phyloP scores from a whole-genome alignment of 2,329 filamentous ascomycete genomes.

The Paecilomyces variotii region DNA sequence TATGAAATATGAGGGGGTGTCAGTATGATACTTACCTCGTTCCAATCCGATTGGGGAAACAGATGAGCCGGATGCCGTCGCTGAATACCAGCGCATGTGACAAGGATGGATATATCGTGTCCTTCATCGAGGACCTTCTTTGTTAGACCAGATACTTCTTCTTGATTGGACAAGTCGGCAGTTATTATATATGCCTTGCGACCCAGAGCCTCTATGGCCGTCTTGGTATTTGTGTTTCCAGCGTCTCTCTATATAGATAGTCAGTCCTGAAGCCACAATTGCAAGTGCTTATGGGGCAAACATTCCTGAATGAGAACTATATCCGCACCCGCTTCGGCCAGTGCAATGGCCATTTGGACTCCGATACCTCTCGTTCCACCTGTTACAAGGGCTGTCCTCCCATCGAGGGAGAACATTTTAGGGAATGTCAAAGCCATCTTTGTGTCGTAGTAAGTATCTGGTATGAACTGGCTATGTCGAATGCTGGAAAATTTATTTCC shows the following conservation, averaged over 20 bases:
- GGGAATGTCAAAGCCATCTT: not conserved
- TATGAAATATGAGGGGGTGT: not conserved
- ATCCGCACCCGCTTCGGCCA: constrained; percentile 42
- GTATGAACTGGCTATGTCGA: not conserved
- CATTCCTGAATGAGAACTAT: constrained; percentile 35
- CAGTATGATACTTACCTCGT: constrained; percentile 42
- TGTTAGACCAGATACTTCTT: constrained; percentile 33
- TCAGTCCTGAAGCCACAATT: not conserved
- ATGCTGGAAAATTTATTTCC: not conserved
- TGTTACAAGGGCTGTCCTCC: constrained; percentile 39
- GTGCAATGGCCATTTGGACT: constrained; percentile 38
- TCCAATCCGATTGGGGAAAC: constrained; percentile 72
- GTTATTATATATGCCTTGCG: constrained; percentile 36
- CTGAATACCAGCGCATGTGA: constrained; percentile 86
- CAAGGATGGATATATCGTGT: constrained; percentile 63
- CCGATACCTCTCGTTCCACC: constrained; percentile 42
- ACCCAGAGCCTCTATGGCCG: constrained; percentile 33
- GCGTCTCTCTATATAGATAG: constrained; percentile 42
- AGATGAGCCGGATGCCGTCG: constrained; percentile 64
- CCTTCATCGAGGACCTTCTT: constrained; percentile 31
- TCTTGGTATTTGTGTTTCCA: constrained; percentile 35
- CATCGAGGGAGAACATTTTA: constrained; percentile 27
- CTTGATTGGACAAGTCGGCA: constrained; percentile 36
- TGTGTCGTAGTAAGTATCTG: not conserved
- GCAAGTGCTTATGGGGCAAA: not conserved